These are phyloP conservation scores for Didymella glomerata DNA, from an alignment of 2,329 filamentous ascomycete genomes.

Conservation along the genomic window DNA sequence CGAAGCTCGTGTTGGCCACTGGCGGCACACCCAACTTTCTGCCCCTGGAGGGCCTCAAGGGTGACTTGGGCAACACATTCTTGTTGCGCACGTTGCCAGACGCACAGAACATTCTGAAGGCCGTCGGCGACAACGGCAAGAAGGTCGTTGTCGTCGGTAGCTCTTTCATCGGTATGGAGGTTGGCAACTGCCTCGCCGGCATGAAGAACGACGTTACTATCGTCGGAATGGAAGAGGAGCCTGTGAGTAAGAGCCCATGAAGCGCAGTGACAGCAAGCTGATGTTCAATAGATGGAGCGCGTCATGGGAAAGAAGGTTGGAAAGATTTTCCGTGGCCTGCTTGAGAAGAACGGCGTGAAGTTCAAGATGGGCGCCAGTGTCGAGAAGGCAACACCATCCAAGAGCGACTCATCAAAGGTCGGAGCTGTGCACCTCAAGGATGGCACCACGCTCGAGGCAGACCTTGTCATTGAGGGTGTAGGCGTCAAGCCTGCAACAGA, in stretches of 20 bases:
- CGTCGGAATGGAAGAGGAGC: slow-evolving; percentile 84
- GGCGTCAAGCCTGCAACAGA: slow-evolving; percentile 87
- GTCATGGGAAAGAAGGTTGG: slow-evolving; percentile 86
- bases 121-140: slow-evolving; percentile 82
- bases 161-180: slow-evolving; percentile 98
- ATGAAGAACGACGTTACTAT: slow-evolving; percentile 86
- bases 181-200: slow-evolving; percentile 79
- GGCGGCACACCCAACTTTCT: slow-evolving; percentile 80
- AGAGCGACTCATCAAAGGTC: slow-evolving; percentile 73
- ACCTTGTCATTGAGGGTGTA: slow-evolving; percentile 90
- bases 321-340: slow-evolving; percentile 75
- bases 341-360: slow-evolving; percentile 88
- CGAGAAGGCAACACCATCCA: slow-evolving; percentile 79
- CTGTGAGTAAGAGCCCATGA: slow-evolving; percentile 48
- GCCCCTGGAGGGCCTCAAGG: slow-evolving; percentile 84
- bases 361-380: slow-evolving; percentile 85
- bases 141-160: slow-evolving; percentile 92
- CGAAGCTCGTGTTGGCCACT: slow-evolving; percentile 88
- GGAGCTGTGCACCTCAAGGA: slow-evolving; percentile 85
- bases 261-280: background rate
- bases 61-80: slow-evolving; percentile 84
- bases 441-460: slow-evolving; percentile 82
- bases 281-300: slow-evolving; percentile 68
- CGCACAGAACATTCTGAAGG: slow-evolving; percentile 76
- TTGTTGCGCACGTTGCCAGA: slow-evolving; percentile 80